Percentiles rank a stretch among this genome's conserved stretches.
phyloP scores from a whole-genome alignment of 345 rosid genomes.

The Gossypium mustelinum region DNA sequence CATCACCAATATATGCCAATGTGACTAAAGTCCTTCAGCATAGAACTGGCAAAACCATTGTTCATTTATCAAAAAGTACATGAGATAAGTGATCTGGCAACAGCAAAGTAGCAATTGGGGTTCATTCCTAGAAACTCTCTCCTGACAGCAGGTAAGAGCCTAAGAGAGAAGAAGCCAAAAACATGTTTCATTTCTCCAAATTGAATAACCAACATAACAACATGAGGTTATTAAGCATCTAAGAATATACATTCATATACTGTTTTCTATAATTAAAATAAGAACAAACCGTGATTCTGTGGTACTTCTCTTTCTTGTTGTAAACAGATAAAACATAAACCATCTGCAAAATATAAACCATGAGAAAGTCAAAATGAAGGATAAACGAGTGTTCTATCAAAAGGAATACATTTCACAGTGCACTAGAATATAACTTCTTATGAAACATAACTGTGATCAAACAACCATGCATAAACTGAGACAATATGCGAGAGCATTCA shows the following conservation, averaged over 20 bases:
- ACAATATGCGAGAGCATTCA: neutral
- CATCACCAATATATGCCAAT: neutral
- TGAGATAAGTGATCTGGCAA: neutral
- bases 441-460: neutral
- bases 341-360: conserved; percentile 61
- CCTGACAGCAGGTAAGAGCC: neutral
- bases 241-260: conserved; percentile 6
- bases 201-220: neutral
- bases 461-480: neutral
- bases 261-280: conserved; percentile 15
- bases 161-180: neutral
- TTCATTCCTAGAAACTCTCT: neutral
- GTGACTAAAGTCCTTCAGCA: neutral
- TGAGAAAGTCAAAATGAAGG: conserved; percentile 7
- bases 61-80: conserved; percentile 10
- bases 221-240: neutral
- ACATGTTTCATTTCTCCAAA: neutral
- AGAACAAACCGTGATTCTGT: conserved; percentile 70
- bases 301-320: conserved; percentile 90
- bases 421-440: neutral
- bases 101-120: neutral
- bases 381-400: neutral
- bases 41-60: neutral
- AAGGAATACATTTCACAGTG: neutral
- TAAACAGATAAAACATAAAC: conserved; percentile 87